Evolutionary conservation across 768 basidiomycete species (phyloP), one percentile per base, ranked within the genome.

Genomic region (Russula olivacea): DNA sequence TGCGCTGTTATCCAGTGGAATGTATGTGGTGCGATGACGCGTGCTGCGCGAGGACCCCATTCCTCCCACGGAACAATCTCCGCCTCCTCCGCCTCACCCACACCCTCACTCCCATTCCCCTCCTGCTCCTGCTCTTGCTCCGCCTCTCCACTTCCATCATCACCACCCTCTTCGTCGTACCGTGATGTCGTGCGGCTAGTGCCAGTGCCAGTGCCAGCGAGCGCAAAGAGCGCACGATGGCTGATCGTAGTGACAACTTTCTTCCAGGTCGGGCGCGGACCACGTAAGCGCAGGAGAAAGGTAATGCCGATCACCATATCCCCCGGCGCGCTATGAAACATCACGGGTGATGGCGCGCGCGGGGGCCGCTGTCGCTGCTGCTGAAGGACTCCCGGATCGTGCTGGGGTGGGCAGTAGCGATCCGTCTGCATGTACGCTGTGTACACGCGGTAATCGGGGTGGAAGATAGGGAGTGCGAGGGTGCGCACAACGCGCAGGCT

Each of bases 1-100:
- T 64, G 58, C 19, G 58, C 63, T 21, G 63, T 64, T 40, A 64
- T 64, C 63, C 58, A 64, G 48, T 64, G 58, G 40, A 60, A 64
- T 15, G 48, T 12, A 0, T 40, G 10, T 6, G 63, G 63, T 3
- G 49, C 19, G 58, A 64, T 55, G 47, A 64, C 54, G 32, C 58
- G 63, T 23, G 58, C 23, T 14, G 58, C 23, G 32, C 25, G 17
- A 19, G 58, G 58, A 1, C 63, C 63, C 63, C 63, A 64, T 21
- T 59, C 52, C 4, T 49, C 58, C 63, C 63, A 64, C 1, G 53
- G 38, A 7, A 40, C 38, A 38, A 38, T 38, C 38, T 38, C 38
- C 36, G 2, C n/a, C 6, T 0, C 38, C 11, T 36, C 12, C 11
- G 0, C 3, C 36, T 36, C 36, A 36, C 36, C 3, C 36, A 36